Base-by-base conservation (phyloP, 805 yeast species). In the Sungouiella thailandica region DNA sequence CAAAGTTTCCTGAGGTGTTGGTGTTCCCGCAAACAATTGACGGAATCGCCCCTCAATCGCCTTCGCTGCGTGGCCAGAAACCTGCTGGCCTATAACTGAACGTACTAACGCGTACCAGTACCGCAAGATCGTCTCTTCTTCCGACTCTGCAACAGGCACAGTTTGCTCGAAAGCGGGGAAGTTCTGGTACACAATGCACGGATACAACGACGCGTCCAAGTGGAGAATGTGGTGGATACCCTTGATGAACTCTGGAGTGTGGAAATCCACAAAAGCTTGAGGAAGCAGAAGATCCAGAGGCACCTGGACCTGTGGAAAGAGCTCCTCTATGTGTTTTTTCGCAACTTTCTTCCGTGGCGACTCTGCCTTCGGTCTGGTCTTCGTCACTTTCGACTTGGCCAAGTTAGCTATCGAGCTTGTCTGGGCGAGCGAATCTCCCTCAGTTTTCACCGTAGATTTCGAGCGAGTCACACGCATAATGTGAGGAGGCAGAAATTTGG, bases 51-150 rank as follows among this genome's bases (percentile, higher is more conserved):
- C 39, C 36, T 71, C 68, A 19, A 88, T 83, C 1, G 88, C 70
- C 7, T 49, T 55, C 0, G 96, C 96, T 1, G 96, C 94, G 1
- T 75, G 70, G 1, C 95, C 95, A 43, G 84, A 78, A 8, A 84
- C 74, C 52, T 83, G 93, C 53, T 84, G 93, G 0, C 82, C 70
- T 3, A 83, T 72, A 3, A 84, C 73, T 23, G 67, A 58, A 5
- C 56, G 41, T 1, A 66, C 47, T 25, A 66, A 45, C 23, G 60
- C 44, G 33, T 57, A 49, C 72, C 72, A 66, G 41, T 66, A 66
- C 9, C 36, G 29, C 18, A 35, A 31, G 17, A 63, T 59, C 15
- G 46, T 27, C 4, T 53, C 61, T 5, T 9, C 20, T 3, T 26
- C 44, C 20, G 22, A 7, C 7, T 24, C 42, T 19, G 25, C n/a